Conservation (phyloP, 805 yeast genomes). For the Yamadazyma endophytica region DNA sequence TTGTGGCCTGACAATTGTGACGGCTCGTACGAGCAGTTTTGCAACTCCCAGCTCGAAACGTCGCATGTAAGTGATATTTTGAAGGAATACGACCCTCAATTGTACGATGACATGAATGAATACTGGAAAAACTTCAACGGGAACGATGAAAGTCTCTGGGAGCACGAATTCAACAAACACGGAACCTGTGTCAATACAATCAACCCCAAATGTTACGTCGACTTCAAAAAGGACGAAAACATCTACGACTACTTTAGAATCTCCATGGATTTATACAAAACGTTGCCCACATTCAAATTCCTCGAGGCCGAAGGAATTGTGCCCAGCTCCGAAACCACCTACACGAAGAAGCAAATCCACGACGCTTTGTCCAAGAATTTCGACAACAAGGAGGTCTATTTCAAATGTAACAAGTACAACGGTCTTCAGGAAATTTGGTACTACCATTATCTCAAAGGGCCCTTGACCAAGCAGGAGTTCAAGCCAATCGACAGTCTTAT, state of each 20-base stretch:
- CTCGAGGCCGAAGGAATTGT: slow-evolving; percentile 31
- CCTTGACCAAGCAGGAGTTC: slow-evolving; percentile 60
- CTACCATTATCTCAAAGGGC: slow-evolving; percentile 72
- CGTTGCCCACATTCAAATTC: slow-evolving; percentile 33
- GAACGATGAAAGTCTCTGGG: slow-evolving; percentile 52
- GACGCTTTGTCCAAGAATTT: slow-evolving; percentile 28
- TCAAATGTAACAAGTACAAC: slow-evolving; percentile 30
- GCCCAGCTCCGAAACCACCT: slow-evolving; percentile 30
- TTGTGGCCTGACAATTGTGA: slow-evolving; percentile 43
- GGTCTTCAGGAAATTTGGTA: slow-evolving; percentile 75
- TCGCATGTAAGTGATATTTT: slow-evolving; percentile 17
- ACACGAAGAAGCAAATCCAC: slow-evolving; percentile 26
- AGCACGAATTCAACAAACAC: slow-evolving; percentile 42
- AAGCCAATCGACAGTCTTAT: slow-evolving; percentile 55
- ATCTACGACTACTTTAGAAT: slow-evolving; percentile 26
- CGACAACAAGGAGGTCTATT: slow-evolving; percentile 30
- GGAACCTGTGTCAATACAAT: slow-evolving; percentile 40
- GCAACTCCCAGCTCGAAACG: slow-evolving; percentile 28
- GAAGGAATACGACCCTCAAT: slow-evolving; percentile 13
- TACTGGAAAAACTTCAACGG: slow-evolving; percentile 39
- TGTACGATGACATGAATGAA: slow-evolving; percentile 24
- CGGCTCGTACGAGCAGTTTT: slow-evolving; percentile 34
- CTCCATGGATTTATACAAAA: slow-evolving; percentile 27
- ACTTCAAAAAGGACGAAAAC: slow-evolving; percentile 17
- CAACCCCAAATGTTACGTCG: slow-evolving; percentile 28